Base-by-base conservation (phyloP, 192 early-diverging fungal species). In the Dimargaris xerosporica region DNA sequence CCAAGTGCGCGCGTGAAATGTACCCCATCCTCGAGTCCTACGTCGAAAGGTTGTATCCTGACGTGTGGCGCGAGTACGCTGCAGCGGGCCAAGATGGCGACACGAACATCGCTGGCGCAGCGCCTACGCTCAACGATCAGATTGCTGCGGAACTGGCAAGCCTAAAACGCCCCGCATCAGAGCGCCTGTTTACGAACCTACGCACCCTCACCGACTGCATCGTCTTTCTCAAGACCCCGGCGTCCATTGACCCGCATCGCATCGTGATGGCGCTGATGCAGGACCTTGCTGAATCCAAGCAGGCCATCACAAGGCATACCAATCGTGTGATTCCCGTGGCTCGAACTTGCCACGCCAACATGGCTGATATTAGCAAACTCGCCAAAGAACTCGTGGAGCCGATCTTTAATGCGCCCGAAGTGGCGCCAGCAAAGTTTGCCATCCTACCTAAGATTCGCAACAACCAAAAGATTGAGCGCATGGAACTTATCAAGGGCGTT, bases 371-470 rank as follows among this genome's bases (percentile, higher is more conserved):
- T 31, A 60, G 70, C 5, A 62, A 52, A 4, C 61, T 76, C 55
- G 67, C 76, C 25, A 59, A 65, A 42, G 61, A 65, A 45, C 53
- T 83, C 9, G 41, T 83, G 11, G 60, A 50, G 9, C 73, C 76
- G 6, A 67, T 72, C 43, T 83, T 83, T 48, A 52, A 77, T 62
- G 52, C 58, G 10, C 52, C 68, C 21, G 62, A 69, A 19, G 68
- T 69, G 26, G 56, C 71, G 5, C 63, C 66, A 31, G 19, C 69
- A 47, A 44, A 82, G 82, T 85, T 80, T 71, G 69, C 74, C 26
- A 66, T 84, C 60, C 62, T 77, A 15, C 71, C 73, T 46, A 79
- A 77, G 55, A 71, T 82, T n/a, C 73, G 83, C 52, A 77, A 84
- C 45, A 82, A 78, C 58, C 64, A 73, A 44, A 77, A 74, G 52